A percentile compares a stretch with the other conserved stretches of the same genome.
These are phyloP conservation scores for Sarocladiaceae sp. DNA, from an alignment of 2,329 filamentous ascomycete species.

Conservation along the genomic window DNA sequence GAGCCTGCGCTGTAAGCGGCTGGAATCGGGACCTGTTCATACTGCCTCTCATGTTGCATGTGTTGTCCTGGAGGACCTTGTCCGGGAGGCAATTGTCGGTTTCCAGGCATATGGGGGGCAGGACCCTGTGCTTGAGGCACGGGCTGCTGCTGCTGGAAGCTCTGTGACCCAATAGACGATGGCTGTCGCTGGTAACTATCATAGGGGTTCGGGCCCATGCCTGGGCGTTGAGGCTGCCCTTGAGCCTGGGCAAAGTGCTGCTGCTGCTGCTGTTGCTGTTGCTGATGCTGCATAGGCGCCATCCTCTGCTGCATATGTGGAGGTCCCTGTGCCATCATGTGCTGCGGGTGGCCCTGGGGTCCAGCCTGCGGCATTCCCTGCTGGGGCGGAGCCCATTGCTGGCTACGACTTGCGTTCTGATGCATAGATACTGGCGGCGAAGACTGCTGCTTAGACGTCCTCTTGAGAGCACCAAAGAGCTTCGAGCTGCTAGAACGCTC, in stretches of 20 bases:
- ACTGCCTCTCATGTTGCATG: conserved; percentile 25
- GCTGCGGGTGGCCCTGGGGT: not conserved
- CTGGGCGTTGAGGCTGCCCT: not conserved
- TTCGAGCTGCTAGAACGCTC: conserved; percentile 21
- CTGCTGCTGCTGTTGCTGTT: not conserved
- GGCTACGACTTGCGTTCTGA: not conserved
- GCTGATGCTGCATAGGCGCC: not conserved
- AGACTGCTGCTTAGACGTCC: conserved; percentile 23
- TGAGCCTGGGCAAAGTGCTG: not conserved
- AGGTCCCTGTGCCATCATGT: not conserved
- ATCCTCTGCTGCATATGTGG: not conserved
- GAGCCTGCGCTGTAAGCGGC: conserved; percentile 30
- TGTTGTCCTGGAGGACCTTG: conserved; percentile 12
- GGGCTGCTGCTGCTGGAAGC: not conserved
- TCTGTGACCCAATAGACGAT: not conserved
- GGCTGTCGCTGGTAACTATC: not conserved
- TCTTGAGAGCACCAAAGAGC: conserved; percentile 27
- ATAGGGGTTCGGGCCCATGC: not conserved
- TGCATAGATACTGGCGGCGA: not conserved
- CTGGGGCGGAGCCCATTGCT: conserved; percentile 10
- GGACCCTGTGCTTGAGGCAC: not conserved
- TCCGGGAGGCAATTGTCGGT: not conserved
- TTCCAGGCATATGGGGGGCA: not conserved
- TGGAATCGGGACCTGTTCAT: conserved; percentile 34
- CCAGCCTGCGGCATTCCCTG: conserved; percentile 9